Percentiles rank a stretch among this genome's conserved stretches.
Conservation (phyloP, 2,329 filamentous ascomycete genomes). For the Hymenoscyphus fraxineus region DNA sequence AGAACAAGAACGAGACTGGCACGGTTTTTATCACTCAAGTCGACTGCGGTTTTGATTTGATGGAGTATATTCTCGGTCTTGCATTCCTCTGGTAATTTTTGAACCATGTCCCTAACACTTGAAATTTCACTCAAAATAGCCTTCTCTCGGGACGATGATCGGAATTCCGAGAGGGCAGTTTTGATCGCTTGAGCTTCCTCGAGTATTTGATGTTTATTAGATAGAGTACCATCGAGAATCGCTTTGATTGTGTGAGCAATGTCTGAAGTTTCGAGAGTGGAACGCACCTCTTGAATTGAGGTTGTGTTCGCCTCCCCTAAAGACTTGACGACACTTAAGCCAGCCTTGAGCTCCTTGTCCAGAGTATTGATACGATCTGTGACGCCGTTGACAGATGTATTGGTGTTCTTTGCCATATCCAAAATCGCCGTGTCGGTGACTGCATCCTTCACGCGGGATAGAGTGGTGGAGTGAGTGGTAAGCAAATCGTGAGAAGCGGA, state of each 20-base stretch:
- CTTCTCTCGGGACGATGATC: background rate
- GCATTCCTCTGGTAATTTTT: background rate
- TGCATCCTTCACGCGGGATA: background rate
- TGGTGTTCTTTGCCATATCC: background rate
- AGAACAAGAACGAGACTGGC: background rate
- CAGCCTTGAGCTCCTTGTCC: background rate
- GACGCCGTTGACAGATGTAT: slow-evolving; percentile 3
- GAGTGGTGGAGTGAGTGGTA: background rate
- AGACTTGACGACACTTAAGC: background rate
- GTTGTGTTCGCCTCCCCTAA: background rate
- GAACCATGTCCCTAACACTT: slow-evolving; percentile 1
- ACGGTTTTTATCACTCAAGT: slow-evolving; percentile 3
- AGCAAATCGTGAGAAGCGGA: background rate
- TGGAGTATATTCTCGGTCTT: slow-evolving; percentile 13
- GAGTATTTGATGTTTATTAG: slow-evolving; percentile 8
- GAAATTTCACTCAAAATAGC: slow-evolving; percentile 7
- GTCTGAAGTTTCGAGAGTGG: background rate
- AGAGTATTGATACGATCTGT: background rate
- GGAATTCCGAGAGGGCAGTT: background rate
- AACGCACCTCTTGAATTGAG: background rate
- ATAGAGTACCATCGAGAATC: slow-evolving; percentile 5
- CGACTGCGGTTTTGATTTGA: slow-evolving; percentile 11
- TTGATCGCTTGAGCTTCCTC: slow-evolving; percentile 3
- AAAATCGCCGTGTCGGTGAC: background rate
- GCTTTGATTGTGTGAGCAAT: background rate